Evolutionary conservation across 257 asterid species (phyloP).

Genomic region (Lycium ferocissimum): DNA sequence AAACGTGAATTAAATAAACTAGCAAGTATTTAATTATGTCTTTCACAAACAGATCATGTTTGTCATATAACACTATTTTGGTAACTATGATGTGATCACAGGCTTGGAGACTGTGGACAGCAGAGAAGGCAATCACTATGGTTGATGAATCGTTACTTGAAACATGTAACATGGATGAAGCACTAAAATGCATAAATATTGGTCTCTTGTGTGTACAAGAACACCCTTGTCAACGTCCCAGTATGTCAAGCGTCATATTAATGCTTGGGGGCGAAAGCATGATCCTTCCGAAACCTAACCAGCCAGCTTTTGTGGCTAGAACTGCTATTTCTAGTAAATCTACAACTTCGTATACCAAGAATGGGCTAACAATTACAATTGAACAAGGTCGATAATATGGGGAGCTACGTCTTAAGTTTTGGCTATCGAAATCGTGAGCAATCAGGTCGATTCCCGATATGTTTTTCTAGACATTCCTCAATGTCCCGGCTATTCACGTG

Average conservation of each 20-base stretch:
- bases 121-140: neutral
- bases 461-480: no score
- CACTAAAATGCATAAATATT: neutral
- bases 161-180: neutral
- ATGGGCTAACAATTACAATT: neutral
- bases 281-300: neutral
- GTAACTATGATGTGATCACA: neutral
- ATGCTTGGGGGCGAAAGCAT: neutral
- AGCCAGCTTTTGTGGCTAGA: neutral
- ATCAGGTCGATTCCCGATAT: no score
- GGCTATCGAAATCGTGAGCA: no score
- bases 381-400: constrained; percentile 3
- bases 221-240: neutral
- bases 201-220: constrained; percentile 9
- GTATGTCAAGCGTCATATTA: neutral
- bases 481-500: no score
- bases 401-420: no score
- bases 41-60: no score
- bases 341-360: neutral
- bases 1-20: neutral
- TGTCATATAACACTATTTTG: neutral
- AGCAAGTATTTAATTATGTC: no score
- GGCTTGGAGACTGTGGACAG: neutral
- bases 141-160: neutral
- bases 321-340: neutral